A percentile compares a stretch with the other conserved stretches of the same genome.
Evolutionary conservation across 306 rosid genomes (phyloP).

Genomic region (Lagenaria siceraria): DNA sequence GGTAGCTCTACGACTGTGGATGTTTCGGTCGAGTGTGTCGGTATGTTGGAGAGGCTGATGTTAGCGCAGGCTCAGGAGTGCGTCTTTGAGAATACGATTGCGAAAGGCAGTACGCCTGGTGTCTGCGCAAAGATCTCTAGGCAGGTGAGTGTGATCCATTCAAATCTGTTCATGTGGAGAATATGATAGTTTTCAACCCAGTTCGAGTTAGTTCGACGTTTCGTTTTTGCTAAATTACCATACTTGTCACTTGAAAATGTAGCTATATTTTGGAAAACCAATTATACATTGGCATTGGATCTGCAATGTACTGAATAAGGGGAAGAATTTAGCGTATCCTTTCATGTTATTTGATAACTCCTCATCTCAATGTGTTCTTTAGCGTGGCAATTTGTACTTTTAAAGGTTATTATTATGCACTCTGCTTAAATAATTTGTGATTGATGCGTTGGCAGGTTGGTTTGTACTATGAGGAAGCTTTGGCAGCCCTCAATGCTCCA

Average conservation of each 20-base stretch:
- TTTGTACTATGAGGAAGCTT: constrained; percentile 84
- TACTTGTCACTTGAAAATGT: background rate
- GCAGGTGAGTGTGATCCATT: constrained; percentile 44
- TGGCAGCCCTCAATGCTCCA: constrained; percentile 55
- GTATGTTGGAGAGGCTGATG: constrained; percentile 91
- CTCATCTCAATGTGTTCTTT: background rate
- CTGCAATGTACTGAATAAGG: background rate
- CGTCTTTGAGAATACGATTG: constrained; percentile 82
- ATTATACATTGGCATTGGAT: background rate
- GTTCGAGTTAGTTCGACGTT: background rate
- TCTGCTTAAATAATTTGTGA: constrained; percentile 9
- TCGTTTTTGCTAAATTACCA: background rate
- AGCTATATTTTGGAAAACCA: background rate
- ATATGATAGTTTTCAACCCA: background rate
- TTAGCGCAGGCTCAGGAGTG: constrained; percentile 98
- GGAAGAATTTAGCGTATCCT: background rate
- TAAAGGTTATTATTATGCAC: constrained; percentile 3
- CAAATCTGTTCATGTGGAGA: background rate
- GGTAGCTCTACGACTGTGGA: constrained; percentile 75
- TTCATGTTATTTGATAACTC: background rate
- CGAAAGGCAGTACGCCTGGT: constrained; percentile 93
- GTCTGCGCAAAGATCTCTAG: constrained; percentile 94
- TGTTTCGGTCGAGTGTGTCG: constrained; percentile 67
- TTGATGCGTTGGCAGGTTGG: constrained; percentile 58
- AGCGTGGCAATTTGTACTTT: background rate